Evolutionary conservation across 2,329 filamentous ascomycete genomes (phyloP).

Genomic region (Clarireedia monteithiana): DNA sequence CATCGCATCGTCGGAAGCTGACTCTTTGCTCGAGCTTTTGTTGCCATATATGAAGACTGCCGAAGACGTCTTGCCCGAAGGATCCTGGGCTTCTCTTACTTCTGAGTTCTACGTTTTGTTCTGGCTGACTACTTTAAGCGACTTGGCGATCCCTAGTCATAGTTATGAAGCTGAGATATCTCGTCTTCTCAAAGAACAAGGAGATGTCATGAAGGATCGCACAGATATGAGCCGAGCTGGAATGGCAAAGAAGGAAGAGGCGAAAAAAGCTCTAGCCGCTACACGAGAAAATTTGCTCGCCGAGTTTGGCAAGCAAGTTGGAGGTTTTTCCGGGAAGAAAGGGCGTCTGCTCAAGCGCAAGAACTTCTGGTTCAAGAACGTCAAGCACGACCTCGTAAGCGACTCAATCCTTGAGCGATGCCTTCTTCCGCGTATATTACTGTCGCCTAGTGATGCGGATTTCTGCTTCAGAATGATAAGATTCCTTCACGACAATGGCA

Average conservation of each 20-base stretch:
- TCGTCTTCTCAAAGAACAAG: slow-evolving; percentile 57
- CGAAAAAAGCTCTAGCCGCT: slow-evolving; percentile 61
- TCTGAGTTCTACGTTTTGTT: slow-evolving; percentile 83
- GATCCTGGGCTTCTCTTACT: slow-evolving; percentile 63
- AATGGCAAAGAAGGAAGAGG: slow-evolving; percentile 58
- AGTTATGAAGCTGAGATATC: slow-evolving; percentile 73
- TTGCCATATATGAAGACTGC: slow-evolving; percentile 67
- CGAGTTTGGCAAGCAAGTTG: slow-evolving; percentile 65
- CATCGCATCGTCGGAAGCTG: slow-evolving; percentile 35
- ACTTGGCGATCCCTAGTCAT: slow-evolving; percentile 67
- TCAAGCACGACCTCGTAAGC: slow-evolving; percentile 60
- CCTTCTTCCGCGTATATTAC: slow-evolving; percentile 76
- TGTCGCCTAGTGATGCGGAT: slow-evolving; percentile 81
- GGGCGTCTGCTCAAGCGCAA: slow-evolving; percentile 68
- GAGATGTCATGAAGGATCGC: slow-evolving; percentile 61
- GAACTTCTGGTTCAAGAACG: slow-evolving; percentile 65
- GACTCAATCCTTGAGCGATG: slow-evolving; percentile 81
- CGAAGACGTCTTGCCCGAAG: slow-evolving; percentile 49
- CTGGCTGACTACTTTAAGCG: slow-evolving; percentile 81
- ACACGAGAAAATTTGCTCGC: slow-evolving; percentile 62
- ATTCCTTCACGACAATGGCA: slow-evolving; percentile 76
- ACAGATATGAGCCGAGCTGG: slow-evolving; percentile 63
- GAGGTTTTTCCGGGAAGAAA: slow-evolving; percentile 58
- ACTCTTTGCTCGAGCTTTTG: slow-evolving; percentile 57
- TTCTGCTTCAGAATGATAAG: slow-evolving; percentile 83